Evolutionary conservation across 805 yeast genomes (phyloP).

Genomic region (Saccharomyces mikatae): DNA sequence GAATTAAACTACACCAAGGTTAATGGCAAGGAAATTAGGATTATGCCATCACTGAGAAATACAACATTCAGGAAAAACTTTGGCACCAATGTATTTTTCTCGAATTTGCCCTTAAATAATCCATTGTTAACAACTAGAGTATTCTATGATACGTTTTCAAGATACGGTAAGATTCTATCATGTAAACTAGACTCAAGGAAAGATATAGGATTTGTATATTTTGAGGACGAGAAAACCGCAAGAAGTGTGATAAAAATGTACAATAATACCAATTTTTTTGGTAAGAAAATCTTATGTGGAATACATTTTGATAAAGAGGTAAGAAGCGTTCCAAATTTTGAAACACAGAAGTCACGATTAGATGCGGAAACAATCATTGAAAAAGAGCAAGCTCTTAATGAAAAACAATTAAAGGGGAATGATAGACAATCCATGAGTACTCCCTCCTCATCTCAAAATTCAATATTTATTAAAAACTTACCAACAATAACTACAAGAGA

Average conservation of each 20-base stretch:
- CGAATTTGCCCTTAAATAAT: slow-evolving; percentile 35
- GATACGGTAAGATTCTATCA: slow-evolving; percentile 39
- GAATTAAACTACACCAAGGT: slow-evolving; percentile 44
- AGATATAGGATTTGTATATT: slow-evolving; percentile 36
- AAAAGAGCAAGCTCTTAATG: slow-evolving; percentile 4
- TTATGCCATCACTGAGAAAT: slow-evolving; percentile 49
- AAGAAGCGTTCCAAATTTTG: slow-evolving; percentile 22
- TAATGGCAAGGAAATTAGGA: slow-evolving; percentile 39
- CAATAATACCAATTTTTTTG: slow-evolving; percentile 27
- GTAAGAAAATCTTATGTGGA: slow-evolving; percentile 29
- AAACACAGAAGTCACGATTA: slow-evolving; percentile 12
- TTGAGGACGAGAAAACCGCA: slow-evolving; percentile 30
- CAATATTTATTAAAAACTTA: slow-evolving; percentile 21
- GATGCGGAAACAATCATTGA: slow-evolving; percentile 11
- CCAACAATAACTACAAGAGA: slow-evolving; percentile 20
- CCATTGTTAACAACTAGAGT: slow-evolving; percentile 32
- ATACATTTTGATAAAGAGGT: slow-evolving; percentile 31
- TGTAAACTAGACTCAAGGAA: slow-evolving; percentile 35
- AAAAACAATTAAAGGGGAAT: slow-evolving; percentile 1
- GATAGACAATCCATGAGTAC: background rate
- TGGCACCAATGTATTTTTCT: slow-evolving; percentile 45
- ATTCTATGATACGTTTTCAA: slow-evolving; percentile 44
- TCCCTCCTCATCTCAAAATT: slow-evolving; percentile 1
- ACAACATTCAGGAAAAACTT: slow-evolving; percentile 33
- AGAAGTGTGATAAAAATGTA: slow-evolving; percentile 27